Evolutionary conservation across 352 stramenopile species (phyloP).

Genomic region (Halophytophthora polymorphica): DNA sequence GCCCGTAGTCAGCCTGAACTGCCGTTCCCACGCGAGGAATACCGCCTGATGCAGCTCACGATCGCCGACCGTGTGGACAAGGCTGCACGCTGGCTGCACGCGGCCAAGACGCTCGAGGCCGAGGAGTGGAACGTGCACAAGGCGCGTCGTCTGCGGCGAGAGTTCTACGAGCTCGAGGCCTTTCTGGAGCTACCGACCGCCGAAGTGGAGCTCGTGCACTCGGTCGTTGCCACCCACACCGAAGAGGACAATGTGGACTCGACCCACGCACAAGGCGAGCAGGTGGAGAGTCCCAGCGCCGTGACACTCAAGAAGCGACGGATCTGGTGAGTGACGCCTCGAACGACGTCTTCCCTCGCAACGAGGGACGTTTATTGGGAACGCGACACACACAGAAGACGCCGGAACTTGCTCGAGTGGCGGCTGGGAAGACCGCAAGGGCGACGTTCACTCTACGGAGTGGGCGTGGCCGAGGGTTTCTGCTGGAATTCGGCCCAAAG

Average conservation of each 20-base stretch:
- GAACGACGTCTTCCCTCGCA: too few species aligned
- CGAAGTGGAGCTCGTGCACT: slow-evolving; percentile 63
- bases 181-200: slow-evolving; percentile 64
- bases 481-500: slow-evolving; percentile 65
- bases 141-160: slow-evolving; percentile 33
- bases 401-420: too few species aligned
- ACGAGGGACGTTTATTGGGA: too few species aligned
- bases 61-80: slow-evolving; percentile 67
- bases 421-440: background rate
- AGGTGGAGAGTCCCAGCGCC: slow-evolving; percentile 17
- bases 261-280: slow-evolving; percentile 15
- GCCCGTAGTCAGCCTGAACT: slow-evolving; percentile 37
- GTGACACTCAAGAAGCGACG: slow-evolving; percentile 28
- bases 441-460: background rate
- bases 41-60: slow-evolving; percentile 65
- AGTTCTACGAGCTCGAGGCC: slow-evolving; percentile 52
- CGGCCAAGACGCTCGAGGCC: slow-evolving; percentile 58
- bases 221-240: slow-evolving; percentile 17
- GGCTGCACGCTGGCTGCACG: slow-evolving; percentile 58
- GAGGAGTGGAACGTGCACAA: slow-evolving; percentile 70
- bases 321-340: slow-evolving; percentile 17
- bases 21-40: slow-evolving; percentile 61
- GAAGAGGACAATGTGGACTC: slow-evolving; percentile 1
- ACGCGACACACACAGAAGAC: too few species aligned
- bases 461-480: slow-evolving; percentile 12